Percentiles rank a stretch among this genome's conserved stretches.
Conservation (phyloP, 257 asterid genomes). For the Jacaranda copaia region DNA sequence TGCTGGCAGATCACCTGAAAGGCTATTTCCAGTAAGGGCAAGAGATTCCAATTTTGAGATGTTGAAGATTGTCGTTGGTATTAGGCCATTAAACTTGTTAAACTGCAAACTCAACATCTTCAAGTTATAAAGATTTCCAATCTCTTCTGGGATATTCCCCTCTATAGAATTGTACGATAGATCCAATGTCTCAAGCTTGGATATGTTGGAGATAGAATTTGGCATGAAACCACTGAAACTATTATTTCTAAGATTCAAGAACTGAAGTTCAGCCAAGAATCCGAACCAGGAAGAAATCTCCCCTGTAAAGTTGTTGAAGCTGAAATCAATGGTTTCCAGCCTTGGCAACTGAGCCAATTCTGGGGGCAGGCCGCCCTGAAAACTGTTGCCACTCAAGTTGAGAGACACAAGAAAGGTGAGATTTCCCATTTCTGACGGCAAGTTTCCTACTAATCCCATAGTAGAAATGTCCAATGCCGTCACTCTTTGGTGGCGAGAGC, state of each 20-base stretch:
- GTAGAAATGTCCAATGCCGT: constrained; percentile 33
- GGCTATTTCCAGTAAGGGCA: constrained; percentile 19
- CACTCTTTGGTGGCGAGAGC: constrained; percentile 47
- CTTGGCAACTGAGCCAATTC: constrained; percentile 35
- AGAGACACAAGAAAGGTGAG: constrained; percentile 45
- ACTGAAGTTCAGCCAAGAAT: not conserved
- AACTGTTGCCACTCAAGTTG: constrained; percentile 41
- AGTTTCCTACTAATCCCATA: constrained; percentile 33
- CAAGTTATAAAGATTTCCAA: constrained; percentile 26
- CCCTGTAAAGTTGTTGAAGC: constrained; percentile 17
- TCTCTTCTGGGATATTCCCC: too few relatives aligned
- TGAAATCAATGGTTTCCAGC: constrained; percentile 26
- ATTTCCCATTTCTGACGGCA: constrained; percentile 43
- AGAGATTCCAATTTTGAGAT: constrained; percentile 28
- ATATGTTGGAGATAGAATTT: constrained; percentile 28
- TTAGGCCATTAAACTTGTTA: constrained; percentile 28
- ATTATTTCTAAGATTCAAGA: constrained; percentile 31
- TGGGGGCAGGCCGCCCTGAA: constrained; percentile 34
- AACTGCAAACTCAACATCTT: not conserved
- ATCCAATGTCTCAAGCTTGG: constrained; percentile 28
- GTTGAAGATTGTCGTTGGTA: constrained; percentile 39
- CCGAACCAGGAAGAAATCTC: constrained; percentile 33
- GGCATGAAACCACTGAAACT: constrained; percentile 31
- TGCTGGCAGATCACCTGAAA: constrained; percentile 28
- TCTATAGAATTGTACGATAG: constrained; percentile 24